Conservation (phyloP, 805 yeast species). For the Yamadazyma endophytica region DNA sequence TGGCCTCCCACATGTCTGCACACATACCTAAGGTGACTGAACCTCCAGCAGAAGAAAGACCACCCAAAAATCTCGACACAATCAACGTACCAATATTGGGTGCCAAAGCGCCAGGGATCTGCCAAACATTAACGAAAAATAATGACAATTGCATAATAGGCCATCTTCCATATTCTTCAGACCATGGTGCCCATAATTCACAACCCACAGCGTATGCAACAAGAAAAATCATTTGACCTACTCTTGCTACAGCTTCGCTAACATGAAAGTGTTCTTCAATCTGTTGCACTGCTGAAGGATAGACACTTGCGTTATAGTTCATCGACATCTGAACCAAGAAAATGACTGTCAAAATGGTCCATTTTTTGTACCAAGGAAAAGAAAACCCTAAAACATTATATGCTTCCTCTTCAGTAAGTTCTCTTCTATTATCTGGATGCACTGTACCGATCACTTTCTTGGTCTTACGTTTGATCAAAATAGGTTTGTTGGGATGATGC, state of each 20-base stretch:
- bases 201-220: constrained; percentile 29
- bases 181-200: constrained; percentile 34
- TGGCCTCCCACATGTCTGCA: constrained; percentile 31
- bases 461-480: constrained; percentile 5
- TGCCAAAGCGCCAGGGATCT: constrained; percentile 26
- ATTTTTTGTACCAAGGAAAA: constrained; percentile 27
- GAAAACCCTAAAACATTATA: constrained; percentile 31
- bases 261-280: constrained; percentile 20
- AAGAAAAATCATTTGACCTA: constrained; percentile 26
- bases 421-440: constrained; percentile 23
- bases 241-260: constrained; percentile 19
- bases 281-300: constrained; percentile 18
- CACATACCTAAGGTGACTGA: constrained; percentile 31
- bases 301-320: constrained; percentile 38
- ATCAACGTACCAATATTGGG: constrained; percentile 23
- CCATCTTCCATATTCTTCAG: constrained; percentile 32
- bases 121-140: constrained; percentile 29
- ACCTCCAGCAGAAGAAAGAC: constrained; percentile 30
- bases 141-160: constrained; percentile 27
- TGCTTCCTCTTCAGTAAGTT: constrained; percentile 28
- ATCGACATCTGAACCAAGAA: constrained; percentile 37
- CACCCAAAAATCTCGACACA: constrained; percentile 24
- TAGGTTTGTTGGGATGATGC: constrained; percentile 2
- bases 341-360: constrained; percentile 32
- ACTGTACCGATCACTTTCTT: constrained; percentile 14